Evolutionary conservation across 140 eudicot species (phyloP).

Genomic region (Flaveria floridana): DNA sequence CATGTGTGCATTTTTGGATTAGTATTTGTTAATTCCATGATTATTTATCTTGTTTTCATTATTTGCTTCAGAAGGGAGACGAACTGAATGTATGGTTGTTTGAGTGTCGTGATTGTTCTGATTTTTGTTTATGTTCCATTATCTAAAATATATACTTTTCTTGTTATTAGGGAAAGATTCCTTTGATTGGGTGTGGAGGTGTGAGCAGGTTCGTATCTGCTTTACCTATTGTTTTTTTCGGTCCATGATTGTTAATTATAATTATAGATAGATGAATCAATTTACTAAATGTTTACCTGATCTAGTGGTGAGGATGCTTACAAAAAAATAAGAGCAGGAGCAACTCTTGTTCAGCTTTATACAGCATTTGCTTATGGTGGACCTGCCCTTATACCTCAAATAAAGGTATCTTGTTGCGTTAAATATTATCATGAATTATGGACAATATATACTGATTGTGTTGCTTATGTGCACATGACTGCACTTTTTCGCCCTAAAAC

Average conservation of each 20-base stretch:
- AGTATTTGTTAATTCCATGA: neutral
- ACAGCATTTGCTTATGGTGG: conserved; percentile 96
- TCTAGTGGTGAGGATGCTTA: conserved; percentile 95
- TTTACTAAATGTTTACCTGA: conserved; percentile 21
- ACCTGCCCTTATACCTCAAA: conserved; percentile 89
- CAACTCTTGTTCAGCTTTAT: conserved; percentile 94
- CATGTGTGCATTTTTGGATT: neutral
- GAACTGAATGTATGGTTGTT: neutral
- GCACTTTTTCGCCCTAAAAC: neutral
- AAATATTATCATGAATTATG: neutral
- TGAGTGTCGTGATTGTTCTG: neutral
- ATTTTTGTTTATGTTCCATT: neutral
- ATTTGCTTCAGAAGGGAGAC: neutral
- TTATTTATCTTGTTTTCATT: neutral
- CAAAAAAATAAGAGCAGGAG: conserved; percentile 92
- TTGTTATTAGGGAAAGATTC: conserved; percentile 67
- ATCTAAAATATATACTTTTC: neutral
- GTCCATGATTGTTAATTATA: neutral
- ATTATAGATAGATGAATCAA: neutral
- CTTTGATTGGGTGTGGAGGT: conserved; percentile 96
- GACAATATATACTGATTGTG: neutral
- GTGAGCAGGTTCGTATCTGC: conserved; percentile 62
- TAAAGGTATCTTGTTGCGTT: conserved; percentile 56
- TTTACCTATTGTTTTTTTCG: neutral
- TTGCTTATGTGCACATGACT: neutral